These are phyloP conservation scores for Onygena corvina DNA, from an alignment of 2,329 filamentous ascomycete genomes.

Conservation along the genomic window DNA sequence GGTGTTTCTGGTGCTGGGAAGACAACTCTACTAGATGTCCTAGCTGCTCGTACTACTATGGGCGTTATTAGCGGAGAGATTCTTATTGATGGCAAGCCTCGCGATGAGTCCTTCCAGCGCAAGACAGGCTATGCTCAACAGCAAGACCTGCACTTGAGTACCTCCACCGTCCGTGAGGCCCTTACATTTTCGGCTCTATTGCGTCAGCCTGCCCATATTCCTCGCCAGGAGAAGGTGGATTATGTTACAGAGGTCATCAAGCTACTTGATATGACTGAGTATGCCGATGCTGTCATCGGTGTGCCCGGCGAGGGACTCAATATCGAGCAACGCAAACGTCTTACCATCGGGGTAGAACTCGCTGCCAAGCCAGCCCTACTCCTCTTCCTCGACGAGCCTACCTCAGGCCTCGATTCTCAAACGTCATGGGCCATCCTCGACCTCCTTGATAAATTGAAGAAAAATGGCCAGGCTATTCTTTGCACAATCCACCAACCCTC, in stretches of 20 bases:
- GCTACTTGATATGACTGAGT: slow-evolving; percentile 78
- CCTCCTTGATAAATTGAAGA: slow-evolving; percentile 75
- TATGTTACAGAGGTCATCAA: slow-evolving; percentile 88
- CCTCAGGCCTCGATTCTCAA: slow-evolving; percentile 82
- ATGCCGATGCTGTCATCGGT: slow-evolving; percentile 85
- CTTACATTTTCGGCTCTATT: slow-evolving; percentile 75
- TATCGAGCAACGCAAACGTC: slow-evolving; percentile 55
- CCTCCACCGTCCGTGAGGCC: slow-evolving; percentile 60
- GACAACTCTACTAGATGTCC: slow-evolving; percentile 74
- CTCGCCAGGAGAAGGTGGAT: slow-evolving; percentile 62
- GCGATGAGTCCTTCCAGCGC: slow-evolving; percentile 68
- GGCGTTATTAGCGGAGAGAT: slow-evolving; percentile 84
- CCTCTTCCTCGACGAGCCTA: slow-evolving; percentile 87
- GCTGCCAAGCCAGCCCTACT: slow-evolving; percentile 80
- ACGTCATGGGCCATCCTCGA: slow-evolving; percentile 86
- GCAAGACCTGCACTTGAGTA: slow-evolving; percentile 76
- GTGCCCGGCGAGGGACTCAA: slow-evolving; percentile 64
- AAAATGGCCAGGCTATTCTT: slow-evolving; percentile 86
- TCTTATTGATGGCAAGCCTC: slow-evolving; percentile 62
- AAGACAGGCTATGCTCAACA: slow-evolving; percentile 70
- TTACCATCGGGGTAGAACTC: slow-evolving; percentile 89
- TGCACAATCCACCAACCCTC: slow-evolving; percentile 95
- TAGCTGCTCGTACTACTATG: slow-evolving; percentile 76
- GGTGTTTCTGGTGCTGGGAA: slow-evolving; percentile 82
- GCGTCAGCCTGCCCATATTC: slow-evolving; percentile 62